A percentile compares a stretch with the other conserved stretches of the same genome.
Evolutionary conservation across 106 monocot genomes (phyloP).

Genomic region (Vanilla planifolia): DNA sequence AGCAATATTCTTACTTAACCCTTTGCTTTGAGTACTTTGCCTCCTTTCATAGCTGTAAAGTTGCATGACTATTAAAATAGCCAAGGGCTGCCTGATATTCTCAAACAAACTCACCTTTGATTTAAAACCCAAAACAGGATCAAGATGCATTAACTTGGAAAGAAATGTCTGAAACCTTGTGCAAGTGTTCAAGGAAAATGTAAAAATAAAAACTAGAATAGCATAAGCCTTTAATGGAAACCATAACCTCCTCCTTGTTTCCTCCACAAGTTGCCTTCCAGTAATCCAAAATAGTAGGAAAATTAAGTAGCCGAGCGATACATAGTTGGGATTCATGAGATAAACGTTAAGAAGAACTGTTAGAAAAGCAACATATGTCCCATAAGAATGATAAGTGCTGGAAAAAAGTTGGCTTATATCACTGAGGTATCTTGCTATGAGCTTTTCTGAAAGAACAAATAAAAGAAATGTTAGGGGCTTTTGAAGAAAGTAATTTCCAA

Average conservation of each 20-base stretch:
- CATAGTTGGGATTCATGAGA: slow-evolving; percentile 83
- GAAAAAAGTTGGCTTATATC: slow-evolving; percentile 67
- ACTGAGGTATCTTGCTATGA: slow-evolving; percentile 67
- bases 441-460: slow-evolving; percentile 50
- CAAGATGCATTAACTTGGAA: slow-evolving; percentile 56
- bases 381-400: slow-evolving; percentile 75
- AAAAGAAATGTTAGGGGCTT: too few species aligned
- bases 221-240: slow-evolving; percentile 89
- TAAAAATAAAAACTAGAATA: slow-evolving; percentile 59
- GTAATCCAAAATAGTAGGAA: slow-evolving; percentile 94
- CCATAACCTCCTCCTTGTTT: slow-evolving; percentile 79
- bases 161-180: slow-evolving; percentile 42
- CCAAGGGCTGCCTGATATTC: slow-evolving; percentile 84
- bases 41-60: slow-evolving; percentile 91
- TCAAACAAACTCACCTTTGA: slow-evolving; percentile 58
- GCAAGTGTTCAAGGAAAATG: slow-evolving; percentile 67
- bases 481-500: too few species aligned
- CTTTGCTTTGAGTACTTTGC: slow-evolving; percentile 28
- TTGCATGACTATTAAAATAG: slow-evolving; percentile 90
- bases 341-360: slow-evolving; percentile 85
- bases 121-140: slow-evolving; percentile 79
- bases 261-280: slow-evolving; percentile 86
- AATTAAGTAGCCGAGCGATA: slow-evolving; percentile 93
- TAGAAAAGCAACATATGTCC: slow-evolving; percentile 85
- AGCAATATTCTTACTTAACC: slow-evolving; percentile 30